Evolutionary conservation across 2,329 filamentous ascomycete genomes (phyloP).

Genomic region (Colletotrichum horii): DNA sequence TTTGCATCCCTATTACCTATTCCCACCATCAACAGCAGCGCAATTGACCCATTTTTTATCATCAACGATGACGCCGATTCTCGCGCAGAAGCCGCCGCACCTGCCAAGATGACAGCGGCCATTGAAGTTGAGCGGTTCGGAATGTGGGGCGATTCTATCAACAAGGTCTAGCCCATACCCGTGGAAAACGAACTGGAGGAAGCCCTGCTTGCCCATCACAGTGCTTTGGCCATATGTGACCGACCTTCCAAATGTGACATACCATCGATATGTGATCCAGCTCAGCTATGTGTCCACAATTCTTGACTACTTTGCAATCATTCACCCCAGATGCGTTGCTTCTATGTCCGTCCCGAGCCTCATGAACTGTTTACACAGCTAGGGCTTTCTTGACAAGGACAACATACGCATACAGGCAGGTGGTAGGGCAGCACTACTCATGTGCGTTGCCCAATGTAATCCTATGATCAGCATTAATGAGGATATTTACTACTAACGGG

Average conservation of each 20-base stretch:
- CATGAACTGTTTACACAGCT: conserved; percentile 25
- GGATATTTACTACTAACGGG: conserved; percentile 36
- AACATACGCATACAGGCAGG: conserved; percentile 24
- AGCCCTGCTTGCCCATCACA: background rate
- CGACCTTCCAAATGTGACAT: background rate
- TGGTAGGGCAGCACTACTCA: conserved; percentile 38
- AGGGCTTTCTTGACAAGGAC: conserved; percentile 42
- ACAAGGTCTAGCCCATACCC: background rate
- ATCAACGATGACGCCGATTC: no score
- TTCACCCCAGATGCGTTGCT: no score
- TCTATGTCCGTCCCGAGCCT: background rate
- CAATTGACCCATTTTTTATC: no score
- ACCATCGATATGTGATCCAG: background rate
- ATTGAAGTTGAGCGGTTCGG: background rate
- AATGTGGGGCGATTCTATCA: background rate
- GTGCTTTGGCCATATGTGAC: background rate
- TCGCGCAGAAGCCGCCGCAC: background rate
- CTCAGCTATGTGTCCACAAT: background rate
- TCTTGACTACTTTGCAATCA: background rate
- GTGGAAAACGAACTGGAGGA: background rate
- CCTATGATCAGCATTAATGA: conserved; percentile 43
- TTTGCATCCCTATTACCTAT: no score
- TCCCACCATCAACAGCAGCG: no score
- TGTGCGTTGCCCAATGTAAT: conserved; percentile 43
- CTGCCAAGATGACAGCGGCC: background rate